These are phyloP conservation scores for Ustilago loliicola DNA, from an alignment of 1,284 basidiomycete species.

Conservation along the genomic window DNA sequence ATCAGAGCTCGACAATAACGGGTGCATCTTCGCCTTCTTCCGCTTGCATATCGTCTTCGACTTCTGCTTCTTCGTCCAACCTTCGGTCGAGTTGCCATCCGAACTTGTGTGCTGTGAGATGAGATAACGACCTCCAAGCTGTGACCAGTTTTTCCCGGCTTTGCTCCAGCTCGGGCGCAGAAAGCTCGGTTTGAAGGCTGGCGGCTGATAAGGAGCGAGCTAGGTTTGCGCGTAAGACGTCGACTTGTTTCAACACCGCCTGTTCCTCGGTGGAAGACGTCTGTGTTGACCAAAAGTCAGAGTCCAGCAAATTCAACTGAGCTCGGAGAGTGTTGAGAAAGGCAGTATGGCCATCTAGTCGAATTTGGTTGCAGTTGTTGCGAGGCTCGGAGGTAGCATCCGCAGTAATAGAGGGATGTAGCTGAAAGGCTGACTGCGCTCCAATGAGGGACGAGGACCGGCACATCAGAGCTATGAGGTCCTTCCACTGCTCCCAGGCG, in stretches of 20 bases:
- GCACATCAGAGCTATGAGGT: conserved; percentile 49
- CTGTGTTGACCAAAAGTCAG: conserved; percentile 43
- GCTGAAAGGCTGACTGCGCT: conserved; percentile 26
- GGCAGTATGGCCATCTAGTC: conserved; percentile 19
- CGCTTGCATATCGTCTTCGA: conserved; percentile 38
- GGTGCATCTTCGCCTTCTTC: conserved; percentile 53
- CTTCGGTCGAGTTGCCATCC: conserved; percentile 36
- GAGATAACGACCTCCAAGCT: conserved; percentile 41
- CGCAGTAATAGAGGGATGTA: conserved; percentile 36
- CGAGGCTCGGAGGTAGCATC: neutral
- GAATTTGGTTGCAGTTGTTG: neutral
- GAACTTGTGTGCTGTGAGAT: conserved; percentile 17
- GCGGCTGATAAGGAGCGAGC: conserved; percentile 27
- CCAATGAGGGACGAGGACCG: conserved; percentile 46
- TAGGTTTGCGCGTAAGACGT: conserved; percentile 30
- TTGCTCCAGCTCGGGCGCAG: neutral
- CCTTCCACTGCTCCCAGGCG: conserved; percentile 53
- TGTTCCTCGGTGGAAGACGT: conserved; percentile 15
- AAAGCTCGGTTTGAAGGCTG: neutral
- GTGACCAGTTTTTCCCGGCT: conserved; percentile 14
- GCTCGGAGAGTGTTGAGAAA: conserved; percentile 27
- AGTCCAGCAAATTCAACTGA: conserved; percentile 19
- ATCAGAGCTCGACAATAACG: conserved; percentile 35
- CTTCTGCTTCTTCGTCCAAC: conserved; percentile 49
- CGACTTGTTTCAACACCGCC: conserved; percentile 20